Evolutionary conservation across 163 green algal species (phyloP), one percentile per base, ranked within the genome.

Genomic region (Smithsoniella earleae): DNA sequence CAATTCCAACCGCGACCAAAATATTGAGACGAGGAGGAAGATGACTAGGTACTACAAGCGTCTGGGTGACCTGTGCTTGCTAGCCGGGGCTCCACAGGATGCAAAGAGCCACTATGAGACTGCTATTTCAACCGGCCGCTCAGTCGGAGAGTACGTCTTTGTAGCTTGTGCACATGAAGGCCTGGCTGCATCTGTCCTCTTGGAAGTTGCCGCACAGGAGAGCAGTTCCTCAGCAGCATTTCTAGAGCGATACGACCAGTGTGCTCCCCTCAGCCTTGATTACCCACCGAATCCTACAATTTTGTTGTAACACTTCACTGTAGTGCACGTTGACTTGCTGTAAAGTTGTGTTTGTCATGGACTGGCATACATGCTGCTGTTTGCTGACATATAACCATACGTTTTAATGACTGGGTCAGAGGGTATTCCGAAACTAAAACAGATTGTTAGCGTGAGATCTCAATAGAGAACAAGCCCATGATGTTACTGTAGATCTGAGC

Each of bases 201-300:
- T 69, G 58, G 58, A 69, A 36, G 58, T 69, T 13, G 58, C 58
- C 6, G 58, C 58, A 18, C 25, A 43, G 10, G 58, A 69, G 58
- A 69, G 58, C 25, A 33, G 58, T 6, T 69, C 58, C 16, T 30
- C 58, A 6, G 58, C 58, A 8, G 58, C 58, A 13, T 69, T 69
- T 34, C 27, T 34, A 36, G 58, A 69, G 27, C 58, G 58, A 30
- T 69, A 69, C 34, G 58, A 69, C 58, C 58, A 69, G 58, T 69
- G 58, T 31, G 58, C n/a, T 4, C 58, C 3, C 6, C 16, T n/a
- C n/a, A n/a, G n/a, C n/a, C n/a, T n/a, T n/a, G n/a, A n/a, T n/a
- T n/a, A n/a, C n/a, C n/a, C n/a, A n/a, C n/a, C n/a, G n/a, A n/a
- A n/a, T n/a, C n/a, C n/a, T n/a, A n/a, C n/a, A n/a, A n/a, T n/a